Evolutionary conservation across 345 rosid genomes (phyloP), one percentile per base, ranked within the genome.

Genomic region (Mallotus nudiflorus): DNA sequence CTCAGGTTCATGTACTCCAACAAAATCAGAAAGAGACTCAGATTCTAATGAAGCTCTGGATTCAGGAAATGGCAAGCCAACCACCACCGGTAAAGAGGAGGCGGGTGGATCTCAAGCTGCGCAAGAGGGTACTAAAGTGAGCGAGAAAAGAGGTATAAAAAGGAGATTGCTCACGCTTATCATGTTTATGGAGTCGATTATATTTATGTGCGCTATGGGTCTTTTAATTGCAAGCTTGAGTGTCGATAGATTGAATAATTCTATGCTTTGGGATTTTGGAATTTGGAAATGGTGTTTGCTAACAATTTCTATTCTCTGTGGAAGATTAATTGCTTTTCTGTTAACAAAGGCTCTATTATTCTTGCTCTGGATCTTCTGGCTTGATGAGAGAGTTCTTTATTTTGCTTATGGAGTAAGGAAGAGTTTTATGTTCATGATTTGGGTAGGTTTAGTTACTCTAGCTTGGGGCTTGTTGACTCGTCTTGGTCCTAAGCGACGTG

Each of bases 261-360:
- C 31, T 29, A 22, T 15, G 50, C 42, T 86, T 52, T 80, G 87
- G 90, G 63, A 82, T 37, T 65, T 83, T 48, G 71, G 70, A 27
- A 50, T 84, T 18, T 88, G 88, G 90, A 88, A 82, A 77, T 86
- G 87, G 88, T 83, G 80, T 62, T 79, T 78, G 62, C 73, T 86
- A 25, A 51, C 84, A 2, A 28, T 83, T 48, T 83, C 83, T n/a
- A 75, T 83, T 27, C 73, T 83, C 62, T 77, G 85, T 29, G 90
- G 93, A 45, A 69, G 85, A 49, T 75, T 88, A 76, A 62, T 83
- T 48, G 73, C 87, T 1, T n/a, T n/a, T n/a, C n/a, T n/a, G n/a
- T n/a, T 82, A 20, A 78, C 80, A 55, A 81, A 83, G 39, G 31
- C 83, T 25, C 39, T 80, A 60, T 78, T 86, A 58, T 84, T 82